Percentiles rank a stretch among this genome's conserved stretches.
phyloP scores from a whole-genome alignment of 768 basidiomycete genomes.

The Trametes sanguinea region DNA sequence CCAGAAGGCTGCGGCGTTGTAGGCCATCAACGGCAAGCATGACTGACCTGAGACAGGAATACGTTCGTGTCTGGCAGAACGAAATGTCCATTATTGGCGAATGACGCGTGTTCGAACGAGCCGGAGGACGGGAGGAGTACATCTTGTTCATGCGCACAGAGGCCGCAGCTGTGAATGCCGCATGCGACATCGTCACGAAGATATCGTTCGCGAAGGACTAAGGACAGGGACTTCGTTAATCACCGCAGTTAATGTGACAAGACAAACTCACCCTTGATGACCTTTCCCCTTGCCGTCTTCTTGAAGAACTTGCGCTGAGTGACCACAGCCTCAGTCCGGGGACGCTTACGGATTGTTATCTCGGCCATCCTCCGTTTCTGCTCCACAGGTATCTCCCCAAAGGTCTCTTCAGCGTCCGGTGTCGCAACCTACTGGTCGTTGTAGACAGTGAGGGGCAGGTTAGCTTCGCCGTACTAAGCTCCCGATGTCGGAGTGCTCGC shows the following conservation, averaged over 20 bases:
- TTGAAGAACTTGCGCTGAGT: conserved; percentile 94
- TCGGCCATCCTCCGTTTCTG: conserved; percentile 41
- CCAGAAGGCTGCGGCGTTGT: background rate
- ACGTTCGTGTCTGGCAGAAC: conserved; percentile 94
- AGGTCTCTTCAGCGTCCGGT: background rate
- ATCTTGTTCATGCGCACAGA: conserved; percentile 51
- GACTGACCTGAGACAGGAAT: conserved; percentile 79
- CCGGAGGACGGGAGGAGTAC: conserved; percentile 61
- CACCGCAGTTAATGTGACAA: conserved; percentile 1
- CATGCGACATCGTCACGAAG: conserved; percentile 90
- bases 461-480: too few species aligned
- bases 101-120: conserved; percentile 54
- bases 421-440: too few species aligned
- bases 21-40: background rate
- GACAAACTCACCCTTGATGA: conserved; percentile 76
- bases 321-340: conserved; percentile 66
- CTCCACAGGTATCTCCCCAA: background rate
- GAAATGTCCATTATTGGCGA: conserved; percentile 66
- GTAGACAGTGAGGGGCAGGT: too few species aligned
- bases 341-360: conserved; percentile 75
- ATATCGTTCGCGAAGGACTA: conserved; percentile 90
- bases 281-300: conserved; percentile 92
- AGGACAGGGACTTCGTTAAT: background rate
- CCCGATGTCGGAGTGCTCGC: too few species aligned
- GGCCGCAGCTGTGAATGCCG: conserved; percentile 70